Base-by-base conservation (phyloP, 2,329 filamentous ascomycete genomes). In the Aspergillus sp. region DNA sequence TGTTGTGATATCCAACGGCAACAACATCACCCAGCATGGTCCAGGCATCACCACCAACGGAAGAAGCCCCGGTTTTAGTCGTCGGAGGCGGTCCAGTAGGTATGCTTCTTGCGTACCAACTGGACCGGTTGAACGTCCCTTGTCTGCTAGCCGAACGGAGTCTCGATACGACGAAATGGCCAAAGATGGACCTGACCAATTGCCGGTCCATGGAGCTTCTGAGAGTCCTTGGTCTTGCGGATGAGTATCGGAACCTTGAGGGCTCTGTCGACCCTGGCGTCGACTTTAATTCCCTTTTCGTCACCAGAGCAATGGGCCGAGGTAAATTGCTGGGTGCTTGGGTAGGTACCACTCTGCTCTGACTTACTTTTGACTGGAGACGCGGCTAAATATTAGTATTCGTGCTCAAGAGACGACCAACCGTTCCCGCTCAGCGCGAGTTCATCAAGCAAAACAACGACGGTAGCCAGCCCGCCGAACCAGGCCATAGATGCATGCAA, bases 181-280 rank as follows among this genome's bases (percentile, higher is more conserved):
- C 68, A 0, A 70, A 70, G 49, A 67, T 69, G 65, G 66, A 69
- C 43, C 36, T 62, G 6, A 67, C 63, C 1, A 70, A 69, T 46
- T 52, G 43, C 9, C 57, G 65, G 1, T 58, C 53, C 8, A 68
- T 71, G 66, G 67, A 69, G 45, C 40, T 69, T 1, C 57, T 66
- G 5, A 52, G 54, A 2, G 45, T 52, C 9, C 44, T 68, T 7
- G 62, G 61, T 1, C 35, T 68, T 8, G 58, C 58, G 1, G 55
- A 64, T 27, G 53, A 52, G 10, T 52, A 28, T 26, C 36, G 36
- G 4, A 26, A 2, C 26, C 6, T 39, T 27, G 36, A 28, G 19
- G 36, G 36, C 6, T 8, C 12, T 39, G 36, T 39, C 5, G 36
- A 8, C 4, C 12, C 12, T 7, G 36, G 5, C 8, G 19, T 39